Conservation (phyloP, 176 grass and related monocot genomes). For the Triticum turgidum region DNA sequence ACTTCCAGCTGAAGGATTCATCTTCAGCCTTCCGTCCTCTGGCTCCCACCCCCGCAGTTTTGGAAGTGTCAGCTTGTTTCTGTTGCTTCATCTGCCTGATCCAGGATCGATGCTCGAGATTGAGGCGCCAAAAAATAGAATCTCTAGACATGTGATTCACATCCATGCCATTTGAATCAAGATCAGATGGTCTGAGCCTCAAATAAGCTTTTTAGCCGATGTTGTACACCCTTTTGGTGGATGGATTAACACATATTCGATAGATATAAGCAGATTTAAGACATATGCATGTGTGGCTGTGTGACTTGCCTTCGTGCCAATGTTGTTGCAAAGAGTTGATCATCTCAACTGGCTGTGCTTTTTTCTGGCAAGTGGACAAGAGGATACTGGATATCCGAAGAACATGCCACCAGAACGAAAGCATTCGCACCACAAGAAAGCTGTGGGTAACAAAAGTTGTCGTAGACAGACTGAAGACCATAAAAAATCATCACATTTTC, state of each 20-base stretch:
- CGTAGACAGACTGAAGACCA: background rate
- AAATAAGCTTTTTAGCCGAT: background rate
- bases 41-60: background rate
- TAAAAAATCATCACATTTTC: background rate
- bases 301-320: background rate
- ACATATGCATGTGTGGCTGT: background rate
- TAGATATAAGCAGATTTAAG: background rate
- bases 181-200: background rate
- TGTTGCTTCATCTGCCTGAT: background rate
- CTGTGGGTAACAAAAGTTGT: background rate
- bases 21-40: background rate
- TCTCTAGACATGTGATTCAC: background rate
- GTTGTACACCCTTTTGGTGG: background rate
- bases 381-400: background rate
- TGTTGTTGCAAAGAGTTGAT: background rate
- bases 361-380: background rate
- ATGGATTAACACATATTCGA: background rate
- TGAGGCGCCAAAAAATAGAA: background rate
- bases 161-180: background rate
- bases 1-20: background rate
- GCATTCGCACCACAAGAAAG: constrained; percentile 29
- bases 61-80: background rate
- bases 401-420: background rate
- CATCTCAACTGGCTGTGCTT: background rate
- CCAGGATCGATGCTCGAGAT: background rate